Evolutionary conservation across 306 rosid species (phyloP).

Genomic region (Prunus persica): DNA sequence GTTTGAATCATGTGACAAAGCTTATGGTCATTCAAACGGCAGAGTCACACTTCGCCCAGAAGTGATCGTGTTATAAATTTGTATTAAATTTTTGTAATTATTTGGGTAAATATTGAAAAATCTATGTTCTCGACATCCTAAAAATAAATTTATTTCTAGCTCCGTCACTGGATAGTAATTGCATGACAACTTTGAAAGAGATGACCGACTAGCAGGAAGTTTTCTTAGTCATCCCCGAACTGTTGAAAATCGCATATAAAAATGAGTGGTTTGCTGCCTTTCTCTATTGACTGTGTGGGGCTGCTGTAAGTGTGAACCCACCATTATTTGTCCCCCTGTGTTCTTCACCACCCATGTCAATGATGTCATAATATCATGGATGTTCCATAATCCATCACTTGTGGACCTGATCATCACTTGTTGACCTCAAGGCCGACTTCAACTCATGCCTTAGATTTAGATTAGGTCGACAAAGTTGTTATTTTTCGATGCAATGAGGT

Average conservation of each 20-base stretch:
- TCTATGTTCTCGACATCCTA: no score
- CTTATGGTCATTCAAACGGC: no score
- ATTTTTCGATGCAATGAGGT: no score
- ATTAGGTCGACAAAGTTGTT: no score
- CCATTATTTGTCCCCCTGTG: conserved; percentile 27
- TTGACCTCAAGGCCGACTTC: not conserved
- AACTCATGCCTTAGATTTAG: not conserved
- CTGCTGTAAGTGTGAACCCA: conserved; percentile 39
- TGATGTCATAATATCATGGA: not conserved
- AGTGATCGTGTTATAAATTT: no score
- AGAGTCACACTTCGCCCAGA: no score
- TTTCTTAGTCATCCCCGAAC: not conserved
- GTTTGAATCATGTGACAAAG: no score
- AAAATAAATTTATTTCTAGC: no score
- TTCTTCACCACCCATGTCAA: conserved; percentile 3
- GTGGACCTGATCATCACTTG: not conserved
- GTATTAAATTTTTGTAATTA: no score
- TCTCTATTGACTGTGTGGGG: conserved; percentile 4
- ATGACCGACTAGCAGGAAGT: not conserved
- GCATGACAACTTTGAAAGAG: not conserved
- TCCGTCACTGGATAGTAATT: no score
- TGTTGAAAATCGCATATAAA: not conserved
- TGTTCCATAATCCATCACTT: not conserved
- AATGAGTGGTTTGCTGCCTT: conserved; percentile 23
- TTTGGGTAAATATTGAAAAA: no score